Evolutionary conservation across 176 grass and related monocot genomes (phyloP).

Genomic region (Carex myosuroides): DNA sequence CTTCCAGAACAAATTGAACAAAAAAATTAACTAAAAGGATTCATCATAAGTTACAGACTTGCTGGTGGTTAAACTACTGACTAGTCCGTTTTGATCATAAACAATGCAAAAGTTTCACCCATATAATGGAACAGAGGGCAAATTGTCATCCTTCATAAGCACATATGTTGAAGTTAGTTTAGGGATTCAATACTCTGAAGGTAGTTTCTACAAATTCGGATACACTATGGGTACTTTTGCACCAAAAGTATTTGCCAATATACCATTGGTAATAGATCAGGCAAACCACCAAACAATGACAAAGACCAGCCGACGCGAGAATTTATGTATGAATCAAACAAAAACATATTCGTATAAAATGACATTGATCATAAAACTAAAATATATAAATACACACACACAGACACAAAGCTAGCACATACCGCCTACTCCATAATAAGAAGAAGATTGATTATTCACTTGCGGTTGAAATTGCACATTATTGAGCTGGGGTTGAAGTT

Average conservation of each 20-base stretch:
- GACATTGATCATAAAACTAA: not conserved
- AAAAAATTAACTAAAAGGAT: not conserved
- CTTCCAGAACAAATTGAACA: not conserved
- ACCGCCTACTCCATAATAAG: slow-evolving; percentile 14
- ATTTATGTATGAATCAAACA: not conserved
- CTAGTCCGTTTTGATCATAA: not conserved
- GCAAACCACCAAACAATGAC: not conserved
- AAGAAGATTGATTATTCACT: not conserved
- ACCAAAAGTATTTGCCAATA: not conserved
- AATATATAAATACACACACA: not conserved
- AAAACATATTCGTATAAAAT: not conserved
- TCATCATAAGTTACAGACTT: not conserved
- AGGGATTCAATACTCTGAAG: not conserved
- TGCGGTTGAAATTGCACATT: slow-evolving; percentile 3
- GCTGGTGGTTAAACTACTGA: not conserved
- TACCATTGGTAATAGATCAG: not conserved
- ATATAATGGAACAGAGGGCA: not conserved
- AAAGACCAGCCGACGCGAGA: not conserved
- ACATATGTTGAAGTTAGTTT: not conserved
- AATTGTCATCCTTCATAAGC: slow-evolving; percentile 1
- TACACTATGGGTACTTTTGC: not conserved
- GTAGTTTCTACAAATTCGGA: not conserved
- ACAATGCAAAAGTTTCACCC: not conserved
- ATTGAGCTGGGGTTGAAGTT: slow-evolving; percentile 2
- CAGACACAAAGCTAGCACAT: not conserved